These are phyloP conservation scores for Pistacia vera DNA, from an alignment of 345 rosid species.

Conservation along the genomic window DNA sequence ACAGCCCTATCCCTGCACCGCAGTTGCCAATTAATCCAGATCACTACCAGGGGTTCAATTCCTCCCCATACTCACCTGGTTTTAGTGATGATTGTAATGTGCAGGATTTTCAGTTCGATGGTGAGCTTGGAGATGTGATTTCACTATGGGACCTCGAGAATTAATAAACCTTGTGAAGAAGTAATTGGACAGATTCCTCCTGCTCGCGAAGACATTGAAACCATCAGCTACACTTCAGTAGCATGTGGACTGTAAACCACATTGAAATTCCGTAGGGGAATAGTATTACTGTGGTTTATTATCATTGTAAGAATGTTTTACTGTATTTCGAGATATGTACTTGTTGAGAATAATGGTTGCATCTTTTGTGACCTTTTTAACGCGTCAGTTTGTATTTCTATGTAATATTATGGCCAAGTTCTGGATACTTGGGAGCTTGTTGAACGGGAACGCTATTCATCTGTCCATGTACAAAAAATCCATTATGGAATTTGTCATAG, in stretches of 20 bases:
- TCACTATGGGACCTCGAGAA: neutral
- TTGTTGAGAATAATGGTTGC: neutral
- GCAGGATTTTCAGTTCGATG: neutral
- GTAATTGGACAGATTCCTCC: neutral
- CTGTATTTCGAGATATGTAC: neutral
- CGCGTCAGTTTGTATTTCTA: neutral
- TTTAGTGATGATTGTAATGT: neutral
- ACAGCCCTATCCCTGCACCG: neutral
- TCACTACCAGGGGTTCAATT: neutral
- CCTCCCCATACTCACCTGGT: neutral
- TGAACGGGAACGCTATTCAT: neutral
- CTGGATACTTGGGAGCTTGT: neutral
- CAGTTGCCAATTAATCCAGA: neutral
- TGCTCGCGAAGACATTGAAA: no score
- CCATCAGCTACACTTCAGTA: no score
- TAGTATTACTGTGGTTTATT: no score
- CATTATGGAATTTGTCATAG: no score
- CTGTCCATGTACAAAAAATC: no score
- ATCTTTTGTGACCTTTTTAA: neutral
- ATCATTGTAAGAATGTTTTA: neutral
- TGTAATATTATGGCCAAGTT: neutral
- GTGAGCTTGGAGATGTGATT: conserved; percentile 1
- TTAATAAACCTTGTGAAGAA: neutral
- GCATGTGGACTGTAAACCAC: no score
- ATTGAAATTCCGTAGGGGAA: no score